Percentiles rank a stretch among this genome's conserved stretches.
phyloP scores from a whole-genome alignment of 768 basidiomycete species.

The Cubamyces sp. region DNA sequence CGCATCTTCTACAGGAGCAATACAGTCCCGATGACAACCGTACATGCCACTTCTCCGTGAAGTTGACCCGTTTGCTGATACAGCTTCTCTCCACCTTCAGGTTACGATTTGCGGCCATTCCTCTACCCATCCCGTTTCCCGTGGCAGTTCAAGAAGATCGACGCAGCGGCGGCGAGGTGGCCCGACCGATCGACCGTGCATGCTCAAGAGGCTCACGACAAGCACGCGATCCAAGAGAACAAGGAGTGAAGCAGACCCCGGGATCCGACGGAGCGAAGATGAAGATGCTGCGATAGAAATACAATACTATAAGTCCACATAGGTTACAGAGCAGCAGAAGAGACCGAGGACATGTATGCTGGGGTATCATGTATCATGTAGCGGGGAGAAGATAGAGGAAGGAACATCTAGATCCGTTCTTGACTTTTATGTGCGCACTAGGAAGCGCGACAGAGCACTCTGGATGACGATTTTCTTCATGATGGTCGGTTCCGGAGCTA shows the following conservation, averaged over 20 bases:
- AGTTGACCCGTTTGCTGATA: slow-evolving; percentile 19
- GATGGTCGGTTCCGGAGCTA: slow-evolving; percentile 82
- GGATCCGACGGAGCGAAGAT: background rate
- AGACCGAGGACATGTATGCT: slow-evolving; percentile 12
- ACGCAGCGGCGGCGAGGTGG: slow-evolving; percentile 75
- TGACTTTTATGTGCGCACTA: slow-evolving; percentile 36
- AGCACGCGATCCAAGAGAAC: slow-evolving; percentile 12
- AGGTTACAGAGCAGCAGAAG: slow-evolving; percentile 12
- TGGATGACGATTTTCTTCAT: slow-evolving; percentile 90
- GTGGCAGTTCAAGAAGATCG: slow-evolving; percentile 97
- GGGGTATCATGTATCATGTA: slow-evolving; percentile 8
- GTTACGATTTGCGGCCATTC: slow-evolving; percentile 96
- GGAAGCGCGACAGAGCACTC: slow-evolving; percentile 74
- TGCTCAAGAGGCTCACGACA: slow-evolving; percentile 29
- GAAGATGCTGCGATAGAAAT: slow-evolving; percentile 9
- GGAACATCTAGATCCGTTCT: background rate
- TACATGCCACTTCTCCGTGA: slow-evolving; percentile 42
- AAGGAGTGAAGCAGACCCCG: background rate
- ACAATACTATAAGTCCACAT: slow-evolving; percentile 8
- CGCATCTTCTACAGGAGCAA: slow-evolving; percentile 63
- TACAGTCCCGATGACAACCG: slow-evolving; percentile 98
- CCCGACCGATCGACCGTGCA: slow-evolving; percentile 63
- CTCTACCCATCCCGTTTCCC: slow-evolving; percentile 93
- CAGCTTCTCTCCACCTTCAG: slow-evolving; percentile 45
- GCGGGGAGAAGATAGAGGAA: background rate